Percentiles rank a stretch among this genome's conserved stretches.
Conservation (phyloP, 306 rosid genomes). For the Lotus japonicus region DNA sequence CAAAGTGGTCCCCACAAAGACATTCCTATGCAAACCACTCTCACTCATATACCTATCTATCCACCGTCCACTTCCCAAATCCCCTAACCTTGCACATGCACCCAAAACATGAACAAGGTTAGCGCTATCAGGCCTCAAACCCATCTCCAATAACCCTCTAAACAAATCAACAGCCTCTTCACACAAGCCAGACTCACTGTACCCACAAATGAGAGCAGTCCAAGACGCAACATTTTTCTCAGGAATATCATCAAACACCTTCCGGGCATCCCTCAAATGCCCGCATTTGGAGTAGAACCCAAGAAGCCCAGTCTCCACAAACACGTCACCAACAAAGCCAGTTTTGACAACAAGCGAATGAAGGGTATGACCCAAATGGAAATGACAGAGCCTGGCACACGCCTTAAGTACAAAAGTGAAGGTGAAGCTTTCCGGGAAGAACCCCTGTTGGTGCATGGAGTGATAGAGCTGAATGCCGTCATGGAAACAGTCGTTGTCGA, state of each 20-base stretch:
- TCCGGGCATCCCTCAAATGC: slow-evolving; percentile 28
- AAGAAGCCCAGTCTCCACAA: slow-evolving; percentile 50
- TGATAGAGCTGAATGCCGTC: slow-evolving; percentile 29
- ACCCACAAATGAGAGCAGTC: slow-evolving; percentile 61
- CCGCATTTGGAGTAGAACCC: slow-evolving; percentile 46
- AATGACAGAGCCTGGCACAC: slow-evolving; percentile 37
- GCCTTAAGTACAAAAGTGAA: slow-evolving; percentile 64
- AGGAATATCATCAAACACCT: slow-evolving; percentile 54
- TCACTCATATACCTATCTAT: slow-evolving; percentile 44
- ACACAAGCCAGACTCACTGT: slow-evolving; percentile 28
- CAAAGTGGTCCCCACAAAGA: slow-evolving; percentile 57
- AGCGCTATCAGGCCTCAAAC: slow-evolving; percentile 57
- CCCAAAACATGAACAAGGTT: slow-evolving; percentile 45
- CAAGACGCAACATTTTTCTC: slow-evolving; percentile 60
- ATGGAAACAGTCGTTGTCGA: slow-evolving; percentile 40
- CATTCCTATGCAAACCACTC: slow-evolving; percentile 38
- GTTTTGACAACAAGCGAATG: slow-evolving; percentile 50
- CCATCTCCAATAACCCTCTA: slow-evolving; percentile 45
- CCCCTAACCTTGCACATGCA: slow-evolving; percentile 51
- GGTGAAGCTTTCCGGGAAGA: slow-evolving; percentile 44
- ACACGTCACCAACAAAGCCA: slow-evolving; percentile 55
- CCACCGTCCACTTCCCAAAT: slow-evolving; percentile 54
- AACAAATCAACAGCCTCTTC: slow-evolving; percentile 49
- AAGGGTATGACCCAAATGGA: slow-evolving; percentile 35
- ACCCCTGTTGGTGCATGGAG: slow-evolving; percentile 35